Conservation (phyloP, 2,329 filamentous ascomycete species). For the Parastagonospora nodorum region DNA sequence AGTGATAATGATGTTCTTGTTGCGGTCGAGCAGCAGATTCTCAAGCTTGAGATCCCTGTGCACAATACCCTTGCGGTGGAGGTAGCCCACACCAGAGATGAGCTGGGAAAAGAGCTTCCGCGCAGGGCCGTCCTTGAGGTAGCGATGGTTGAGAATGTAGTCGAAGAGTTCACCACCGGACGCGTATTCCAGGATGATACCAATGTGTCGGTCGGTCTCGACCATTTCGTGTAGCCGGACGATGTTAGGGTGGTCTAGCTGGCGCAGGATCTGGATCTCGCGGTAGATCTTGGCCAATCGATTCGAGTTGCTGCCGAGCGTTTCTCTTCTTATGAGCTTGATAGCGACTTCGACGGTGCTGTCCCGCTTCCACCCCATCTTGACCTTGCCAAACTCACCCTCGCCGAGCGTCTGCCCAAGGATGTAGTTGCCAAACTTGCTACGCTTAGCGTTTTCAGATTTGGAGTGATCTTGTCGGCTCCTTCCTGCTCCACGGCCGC, state of each 20-base stretch:
- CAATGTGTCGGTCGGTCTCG: constrained; percentile 94
- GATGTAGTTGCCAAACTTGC: constrained; percentile 93
- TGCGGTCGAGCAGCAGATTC: constrained; percentile 91
- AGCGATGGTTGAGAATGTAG: constrained; percentile 95
- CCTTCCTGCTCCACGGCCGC: constrained; percentile 48
- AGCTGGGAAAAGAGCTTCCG: constrained; percentile 92
- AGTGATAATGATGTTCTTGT: constrained; percentile 99
- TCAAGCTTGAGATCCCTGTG: constrained; percentile 96
- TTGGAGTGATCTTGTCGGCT: constrained; percentile 65
- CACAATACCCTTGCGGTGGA: constrained; percentile 98
- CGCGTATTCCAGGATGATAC: constrained; percentile 97
- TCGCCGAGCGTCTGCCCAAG: constrained; percentile 95
- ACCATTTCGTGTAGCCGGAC: constrained; percentile 98
- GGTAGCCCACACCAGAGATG: constrained; percentile 92
- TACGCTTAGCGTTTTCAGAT: constrained; percentile 67
- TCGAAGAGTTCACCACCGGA: constrained; percentile 98
- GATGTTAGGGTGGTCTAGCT: constrained; percentile 93
- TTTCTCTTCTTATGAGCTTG: constrained; percentile 94
- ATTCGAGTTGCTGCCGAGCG: constrained; percentile 83
- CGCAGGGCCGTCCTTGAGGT: constrained; percentile 91
- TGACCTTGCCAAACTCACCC: constrained; percentile 98
- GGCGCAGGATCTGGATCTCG: constrained; percentile 88
- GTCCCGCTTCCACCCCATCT: constrained; percentile 97
- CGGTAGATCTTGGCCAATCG: constrained; percentile 96
- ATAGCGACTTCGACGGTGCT: constrained; percentile 93